A percentile compares a stretch with the other conserved stretches of the same genome.
phyloP scores from a whole-genome alignment of 352 stramenopile genomes.

The Phytopythium boreale region DNA sequence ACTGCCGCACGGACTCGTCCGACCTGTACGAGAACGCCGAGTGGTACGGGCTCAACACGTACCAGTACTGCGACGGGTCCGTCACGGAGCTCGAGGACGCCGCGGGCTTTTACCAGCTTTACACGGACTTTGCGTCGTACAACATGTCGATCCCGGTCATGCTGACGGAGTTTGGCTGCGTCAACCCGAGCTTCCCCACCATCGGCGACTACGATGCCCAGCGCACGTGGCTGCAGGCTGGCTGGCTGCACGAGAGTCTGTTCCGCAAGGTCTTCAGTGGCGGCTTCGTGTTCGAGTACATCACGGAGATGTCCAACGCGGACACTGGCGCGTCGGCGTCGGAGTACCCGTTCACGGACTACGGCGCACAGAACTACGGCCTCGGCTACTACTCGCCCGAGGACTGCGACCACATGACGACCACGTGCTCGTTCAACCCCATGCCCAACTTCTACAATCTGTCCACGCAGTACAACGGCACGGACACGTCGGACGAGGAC shows the following conservation, averaged over 20 bases:
- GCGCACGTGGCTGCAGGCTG: slow-evolving; percentile 57
- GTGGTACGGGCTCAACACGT: slow-evolving; percentile 79
- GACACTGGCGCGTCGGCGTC: slow-evolving; percentile 28
- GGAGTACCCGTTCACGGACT: slow-evolving; percentile 78
- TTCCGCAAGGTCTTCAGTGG: slow-evolving; percentile 60
- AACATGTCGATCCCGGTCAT: slow-evolving; percentile 73
- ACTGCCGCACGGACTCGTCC: slow-evolving; percentile 48
- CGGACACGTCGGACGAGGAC: slow-evolving; percentile 26
- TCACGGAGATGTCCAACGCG: too few relatives aligned
- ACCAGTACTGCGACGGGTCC: slow-evolving; percentile 63
- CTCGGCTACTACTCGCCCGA: slow-evolving; percentile 80
- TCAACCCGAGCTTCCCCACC: slow-evolving; percentile 54
- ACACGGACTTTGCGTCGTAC: slow-evolving; percentile 45
- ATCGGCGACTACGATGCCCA: slow-evolving; percentile 58
- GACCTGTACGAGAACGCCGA: slow-evolving; percentile 66
- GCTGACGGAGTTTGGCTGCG: slow-evolving; percentile 81
- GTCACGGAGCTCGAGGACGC: slow-evolving; percentile 30
- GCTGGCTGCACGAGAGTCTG: slow-evolving; percentile 48
- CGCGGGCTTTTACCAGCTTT: slow-evolving; percentile 44
- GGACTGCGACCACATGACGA: slow-evolving; percentile 63
- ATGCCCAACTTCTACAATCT: slow-evolving; percentile 83
- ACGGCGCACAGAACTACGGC: slow-evolving; percentile 79
- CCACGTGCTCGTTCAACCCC: slow-evolving; percentile 55
- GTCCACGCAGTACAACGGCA: slow-evolving; percentile 44
- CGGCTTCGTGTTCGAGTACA: slow-evolving; percentile 83